Evolutionary conservation across 2,329 filamentous ascomycete genomes (phyloP).

Genomic region (Fusarium anguioides): DNA sequence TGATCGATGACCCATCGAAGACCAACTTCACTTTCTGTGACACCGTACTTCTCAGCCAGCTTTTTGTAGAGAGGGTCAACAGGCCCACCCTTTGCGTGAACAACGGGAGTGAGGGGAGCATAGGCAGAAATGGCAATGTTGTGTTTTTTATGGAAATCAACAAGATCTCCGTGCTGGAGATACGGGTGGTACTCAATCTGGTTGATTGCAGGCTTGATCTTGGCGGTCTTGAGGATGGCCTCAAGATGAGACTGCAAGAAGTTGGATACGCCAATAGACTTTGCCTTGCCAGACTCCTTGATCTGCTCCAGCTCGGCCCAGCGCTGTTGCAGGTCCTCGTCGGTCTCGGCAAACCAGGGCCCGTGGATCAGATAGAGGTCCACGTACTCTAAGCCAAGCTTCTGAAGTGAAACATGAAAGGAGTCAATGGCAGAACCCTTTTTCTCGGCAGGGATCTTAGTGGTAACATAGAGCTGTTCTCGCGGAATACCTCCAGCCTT

Average conservation of each 20-base stretch:
- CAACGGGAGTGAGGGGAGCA: slow-evolving; percentile 64
- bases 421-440: slow-evolving; percentile 59
- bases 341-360: slow-evolving; percentile 63
- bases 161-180: slow-evolving; percentile 70
- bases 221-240: slow-evolving; percentile 66
- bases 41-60: slow-evolving; percentile 68
- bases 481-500: slow-evolving; percentile 72
- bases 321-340: slow-evolving; percentile 65
- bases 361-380: slow-evolving; percentile 76
- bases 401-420: slow-evolving; percentile 69
- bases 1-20: slow-evolving; percentile 71
- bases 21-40: slow-evolving; percentile 65
- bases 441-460: slow-evolving; percentile 62
- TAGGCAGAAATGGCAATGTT: slow-evolving; percentile 68
- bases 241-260: slow-evolving; percentile 70
- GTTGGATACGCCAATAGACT: slow-evolving; percentile 83
- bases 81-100: slow-evolving; percentile 62
- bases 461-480: slow-evolving; percentile 75
- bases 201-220: slow-evolving; percentile 75
- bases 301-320: slow-evolving; percentile 74
- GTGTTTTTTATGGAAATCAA: slow-evolving; percentile 67
- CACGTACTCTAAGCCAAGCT: slow-evolving; percentile 76
- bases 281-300: slow-evolving; percentile 72
- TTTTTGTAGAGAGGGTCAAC: slow-evolving; percentile 62
- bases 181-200: slow-evolving; percentile 87